Percentiles rank a stretch among this genome's conserved stretches.
Evolutionary conservation across 345 rosid species (phyloP).

Genomic region (Eucalyptus pauciflora): DNA sequence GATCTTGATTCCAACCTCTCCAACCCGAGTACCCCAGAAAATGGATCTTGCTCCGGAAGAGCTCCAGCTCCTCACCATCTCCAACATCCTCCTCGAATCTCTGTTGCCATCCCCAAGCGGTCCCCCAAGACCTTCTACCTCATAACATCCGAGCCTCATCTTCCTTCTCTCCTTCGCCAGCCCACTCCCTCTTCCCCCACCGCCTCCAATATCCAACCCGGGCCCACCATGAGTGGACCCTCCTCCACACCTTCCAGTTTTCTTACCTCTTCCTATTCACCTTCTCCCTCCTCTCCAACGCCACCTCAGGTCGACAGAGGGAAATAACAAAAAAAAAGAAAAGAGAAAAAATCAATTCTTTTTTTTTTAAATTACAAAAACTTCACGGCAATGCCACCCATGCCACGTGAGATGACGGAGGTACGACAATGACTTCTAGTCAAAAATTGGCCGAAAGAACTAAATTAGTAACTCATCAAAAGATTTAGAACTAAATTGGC

Average conservation of each 20-base stretch:
- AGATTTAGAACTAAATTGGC: no score
- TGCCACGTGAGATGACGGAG: no score
- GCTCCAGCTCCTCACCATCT: slow-evolving; percentile 51
- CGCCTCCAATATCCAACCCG: slow-evolving; percentile 15
- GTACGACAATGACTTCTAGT: fast-evolving
- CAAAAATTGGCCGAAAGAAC: no score
- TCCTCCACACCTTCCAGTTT: slow-evolving; percentile 63
- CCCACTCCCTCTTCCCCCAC: slow-evolving; percentile 50
- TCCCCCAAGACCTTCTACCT: slow-evolving; percentile 60
- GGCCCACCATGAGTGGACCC: slow-evolving; percentile 64
- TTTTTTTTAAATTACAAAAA: no score
- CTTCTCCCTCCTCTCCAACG: slow-evolving; percentile 83
- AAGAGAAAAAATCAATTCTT: no score
- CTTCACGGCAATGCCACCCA: no score
- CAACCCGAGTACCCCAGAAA: background rate
- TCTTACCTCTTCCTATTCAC: slow-evolving; percentile 78
- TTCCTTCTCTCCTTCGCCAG: slow-evolving; percentile 80
- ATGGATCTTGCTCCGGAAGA: slow-evolving; percentile 73
- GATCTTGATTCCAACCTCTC: background rate
- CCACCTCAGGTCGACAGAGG: slow-evolving; percentile 13
- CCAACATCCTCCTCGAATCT: slow-evolving; percentile 32
- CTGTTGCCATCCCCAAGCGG: slow-evolving; percentile 50
- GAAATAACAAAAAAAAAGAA: no score
- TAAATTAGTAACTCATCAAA: no score
- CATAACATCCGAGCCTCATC: slow-evolving; percentile 49